These are phyloP conservation scores for Delitschia confertaspora DNA, from an alignment of 495 filamentous ascomycete species.

Conservation along the genomic window DNA sequence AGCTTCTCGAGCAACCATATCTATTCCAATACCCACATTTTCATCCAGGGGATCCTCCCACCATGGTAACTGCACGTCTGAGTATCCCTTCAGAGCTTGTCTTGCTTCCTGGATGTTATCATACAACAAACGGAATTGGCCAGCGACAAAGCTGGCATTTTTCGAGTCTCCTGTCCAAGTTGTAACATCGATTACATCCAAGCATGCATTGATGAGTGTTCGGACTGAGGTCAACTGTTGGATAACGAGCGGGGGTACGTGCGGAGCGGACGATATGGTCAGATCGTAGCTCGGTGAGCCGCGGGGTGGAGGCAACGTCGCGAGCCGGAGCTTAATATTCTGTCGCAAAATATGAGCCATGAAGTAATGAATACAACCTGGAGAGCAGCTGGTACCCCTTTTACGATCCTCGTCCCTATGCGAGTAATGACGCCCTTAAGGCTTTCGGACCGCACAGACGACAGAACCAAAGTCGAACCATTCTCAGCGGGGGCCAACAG, in stretches of 20 bases:
- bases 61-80: conserved; percentile 47
- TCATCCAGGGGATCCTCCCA: conserved; percentile 48
- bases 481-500: conserved; percentile 75
- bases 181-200: conserved; percentile 72
- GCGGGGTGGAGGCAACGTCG: conserved; percentile 42
- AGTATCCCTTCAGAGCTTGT: conserved; percentile 48
- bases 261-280: conserved; percentile 43
- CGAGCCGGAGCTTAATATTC: conserved; percentile 34
- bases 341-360: background rate
- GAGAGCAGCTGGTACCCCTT: conserved; percentile 31
- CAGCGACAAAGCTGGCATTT: conserved; percentile 60
- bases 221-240: conserved; percentile 61
- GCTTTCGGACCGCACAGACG: conserved; percentile 75
- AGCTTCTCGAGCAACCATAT: background rate
- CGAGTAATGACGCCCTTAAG: conserved; percentile 86
- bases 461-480: conserved; percentile 77
- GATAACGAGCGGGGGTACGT: conserved; percentile 49
- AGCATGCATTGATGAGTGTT: conserved; percentile 62
- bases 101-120: conserved; percentile 66
- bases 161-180: conserved; percentile 53
- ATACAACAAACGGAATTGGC: conserved; percentile 67
- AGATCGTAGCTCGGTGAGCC: conserved; percentile 48
- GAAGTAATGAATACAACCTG: background rate
- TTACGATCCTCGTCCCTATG: conserved; percentile 38
- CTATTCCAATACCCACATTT: conserved; percentile 35